phyloP scores from a whole-genome alignment of 768 basidiomycete species.

The Phylloporus sp. region DNA sequence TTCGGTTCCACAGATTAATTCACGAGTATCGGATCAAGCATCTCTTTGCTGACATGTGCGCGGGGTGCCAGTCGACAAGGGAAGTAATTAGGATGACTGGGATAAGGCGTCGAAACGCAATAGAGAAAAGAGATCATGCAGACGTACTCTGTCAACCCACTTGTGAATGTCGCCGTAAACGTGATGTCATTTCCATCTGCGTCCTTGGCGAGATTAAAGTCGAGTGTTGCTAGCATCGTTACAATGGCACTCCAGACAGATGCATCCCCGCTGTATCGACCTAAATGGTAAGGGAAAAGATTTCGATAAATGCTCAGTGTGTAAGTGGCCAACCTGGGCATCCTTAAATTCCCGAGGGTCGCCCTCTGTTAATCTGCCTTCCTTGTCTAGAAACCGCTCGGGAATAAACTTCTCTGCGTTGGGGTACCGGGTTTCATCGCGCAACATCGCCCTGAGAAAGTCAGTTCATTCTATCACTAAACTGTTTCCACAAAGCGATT shows the following conservation, averaged over 20 bases:
- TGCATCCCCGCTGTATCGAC: conserved; percentile 5
- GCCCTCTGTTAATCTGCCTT: conserved; percentile 8
- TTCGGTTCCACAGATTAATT: too few species aligned
- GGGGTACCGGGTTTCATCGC: conserved; percentile 11
- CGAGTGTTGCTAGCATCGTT: conserved; percentile 8
- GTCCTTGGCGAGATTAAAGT: conserved; percentile 5
- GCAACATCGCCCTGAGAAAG: conserved; percentile 5
- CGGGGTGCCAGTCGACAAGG: too few species aligned
- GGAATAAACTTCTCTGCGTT: conserved; percentile 8
- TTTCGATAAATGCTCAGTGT: too few species aligned
- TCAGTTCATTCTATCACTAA: not conserved
- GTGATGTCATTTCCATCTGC: conserved; percentile 6
- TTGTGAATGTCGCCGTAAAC: conserved; percentile 4
- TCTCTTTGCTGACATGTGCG: too few species aligned
- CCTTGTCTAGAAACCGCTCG: conserved; percentile 9
- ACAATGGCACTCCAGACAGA: conserved; percentile 7
- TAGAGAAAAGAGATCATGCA: too few species aligned
- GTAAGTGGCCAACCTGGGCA: conserved; percentile 5
- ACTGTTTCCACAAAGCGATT: not conserved
- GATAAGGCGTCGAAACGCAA: too few species aligned
- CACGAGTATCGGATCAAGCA: too few species aligned
- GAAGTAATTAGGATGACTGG: too few species aligned
- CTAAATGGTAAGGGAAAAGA: not conserved
- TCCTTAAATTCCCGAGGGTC: not conserved
- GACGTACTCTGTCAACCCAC: not conserved